These are phyloP conservation scores for Lomentospora prolificans DNA, from an alignment of 2,329 filamentous ascomycete species.

Conservation along the genomic window DNA sequence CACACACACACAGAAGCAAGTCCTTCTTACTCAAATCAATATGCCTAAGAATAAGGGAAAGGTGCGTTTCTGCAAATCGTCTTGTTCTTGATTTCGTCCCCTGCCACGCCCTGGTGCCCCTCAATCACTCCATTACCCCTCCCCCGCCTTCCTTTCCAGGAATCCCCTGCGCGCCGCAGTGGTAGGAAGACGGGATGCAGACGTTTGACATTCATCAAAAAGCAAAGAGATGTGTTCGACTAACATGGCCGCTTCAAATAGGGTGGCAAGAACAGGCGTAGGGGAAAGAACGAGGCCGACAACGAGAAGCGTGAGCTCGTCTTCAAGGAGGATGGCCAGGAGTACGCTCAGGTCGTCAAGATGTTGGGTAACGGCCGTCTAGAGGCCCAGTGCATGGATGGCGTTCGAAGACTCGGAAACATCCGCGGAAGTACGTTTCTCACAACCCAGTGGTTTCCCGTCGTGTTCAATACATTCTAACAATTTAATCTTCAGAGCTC, in stretches of 20 bases:
- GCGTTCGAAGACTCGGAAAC: slow-evolving; percentile 63
- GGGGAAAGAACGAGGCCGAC: slow-evolving; percentile 99
- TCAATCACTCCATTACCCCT: slow-evolving; percentile 3
- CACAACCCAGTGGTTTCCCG: neutral
- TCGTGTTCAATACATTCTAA: slow-evolving; percentile 42
- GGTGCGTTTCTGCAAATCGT: no score
- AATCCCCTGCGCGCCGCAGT: neutral
- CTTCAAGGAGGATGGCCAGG: slow-evolving; percentile 96
- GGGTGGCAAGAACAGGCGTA: slow-evolving; percentile 97
- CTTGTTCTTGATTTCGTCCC: slow-evolving; percentile 10
- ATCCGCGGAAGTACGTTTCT: slow-evolving; percentile 18
- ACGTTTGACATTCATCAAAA: neutral
- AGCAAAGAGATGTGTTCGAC: neutral
- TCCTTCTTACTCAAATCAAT: slow-evolving; percentile 22
- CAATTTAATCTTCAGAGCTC: slow-evolving; percentile 59
- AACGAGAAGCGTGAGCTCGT: slow-evolving; percentile 98
- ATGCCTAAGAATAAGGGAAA: slow-evolving; percentile 99
- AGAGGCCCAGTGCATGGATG: slow-evolving; percentile 91
- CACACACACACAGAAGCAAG: neutral
- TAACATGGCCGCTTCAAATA: slow-evolving; percentile 29
- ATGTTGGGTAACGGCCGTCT: slow-evolving; percentile 91
- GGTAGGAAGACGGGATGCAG: neutral
- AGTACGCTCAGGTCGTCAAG: slow-evolving; percentile 43
- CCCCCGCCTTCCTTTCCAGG: slow-evolving; percentile 1
- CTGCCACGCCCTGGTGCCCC: neutral